Evolutionary conservation across 495 filamentous ascomycete genomes (phyloP).

Genomic region (Penicillium atrosanguineum): DNA sequence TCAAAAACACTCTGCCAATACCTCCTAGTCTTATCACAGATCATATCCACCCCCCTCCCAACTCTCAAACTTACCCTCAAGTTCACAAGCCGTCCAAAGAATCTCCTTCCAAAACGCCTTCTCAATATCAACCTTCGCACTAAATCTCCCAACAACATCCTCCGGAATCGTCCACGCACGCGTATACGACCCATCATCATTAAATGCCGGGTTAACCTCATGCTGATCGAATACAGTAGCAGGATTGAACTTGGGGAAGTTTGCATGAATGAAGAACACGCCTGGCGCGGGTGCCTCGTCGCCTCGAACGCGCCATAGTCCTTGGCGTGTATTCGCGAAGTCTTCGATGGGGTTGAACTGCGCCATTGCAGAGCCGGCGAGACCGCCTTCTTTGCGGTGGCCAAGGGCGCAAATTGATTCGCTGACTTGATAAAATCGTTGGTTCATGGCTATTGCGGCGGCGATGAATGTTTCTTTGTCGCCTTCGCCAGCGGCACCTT

Average conservation of each 20-base stretch:
- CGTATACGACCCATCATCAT: slow-evolving; percentile 35
- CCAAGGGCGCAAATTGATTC: slow-evolving; percentile 28
- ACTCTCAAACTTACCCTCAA: slow-evolving; percentile 38
- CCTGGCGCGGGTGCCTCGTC: slow-evolving; percentile 13
- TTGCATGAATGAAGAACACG: slow-evolving; percentile 47
- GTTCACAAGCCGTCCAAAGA: slow-evolving; percentile 45
- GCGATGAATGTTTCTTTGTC: slow-evolving; percentile 57
- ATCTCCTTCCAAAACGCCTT: slow-evolving; percentile 49
- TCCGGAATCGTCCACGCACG: slow-evolving; percentile 45
- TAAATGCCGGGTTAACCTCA: slow-evolving; percentile 33
- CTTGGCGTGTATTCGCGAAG: slow-evolving; percentile 17
- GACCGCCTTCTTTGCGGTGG: slow-evolving; percentile 27
- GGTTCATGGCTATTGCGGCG: slow-evolving; percentile 40
- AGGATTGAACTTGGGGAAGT: slow-evolving; percentile 47
- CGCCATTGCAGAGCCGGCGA: slow-evolving; percentile 38
- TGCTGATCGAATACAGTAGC: slow-evolving; percentile 38
- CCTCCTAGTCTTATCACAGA: slow-evolving; percentile 28
- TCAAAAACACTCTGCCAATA: slow-evolving; percentile 25
- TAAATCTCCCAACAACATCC: slow-evolving; percentile 34
- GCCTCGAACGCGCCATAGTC: slow-evolving; percentile 18
- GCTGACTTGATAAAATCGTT: slow-evolving; percentile 42
- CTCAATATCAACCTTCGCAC: slow-evolving; percentile 43
- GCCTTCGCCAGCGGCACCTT: slow-evolving; percentile 50
- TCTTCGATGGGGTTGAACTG: slow-evolving; percentile 39
- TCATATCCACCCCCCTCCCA: slow-evolving; percentile 30